Percentiles rank a stretch among this genome's conserved stretches.
Evolutionary conservation across 75 land plant genomes (phyloP).

Genomic region (Ceratopteris richardii): DNA sequence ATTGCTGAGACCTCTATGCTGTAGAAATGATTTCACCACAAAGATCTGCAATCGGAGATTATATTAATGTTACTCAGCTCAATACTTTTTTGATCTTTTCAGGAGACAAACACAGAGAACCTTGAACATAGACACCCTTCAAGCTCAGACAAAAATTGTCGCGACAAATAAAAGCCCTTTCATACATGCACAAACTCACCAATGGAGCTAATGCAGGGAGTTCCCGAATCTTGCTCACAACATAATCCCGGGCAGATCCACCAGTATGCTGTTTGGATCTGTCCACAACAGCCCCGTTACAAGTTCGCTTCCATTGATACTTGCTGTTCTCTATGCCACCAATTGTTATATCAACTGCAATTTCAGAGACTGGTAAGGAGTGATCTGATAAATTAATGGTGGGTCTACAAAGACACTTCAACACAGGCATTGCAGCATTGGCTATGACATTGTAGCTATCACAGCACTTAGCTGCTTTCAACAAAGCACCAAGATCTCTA

Average conservation of each 20-base stretch:
- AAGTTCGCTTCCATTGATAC: neutral
- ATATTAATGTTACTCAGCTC: too few relatives aligned
- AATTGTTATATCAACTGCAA: constrained; percentile 35
- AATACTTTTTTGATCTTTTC: too few relatives aligned
- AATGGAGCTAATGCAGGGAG: constrained; percentile 41
- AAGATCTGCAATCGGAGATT: constrained; percentile 20
- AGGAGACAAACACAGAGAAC: too few relatives aligned
- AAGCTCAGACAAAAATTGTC: too few relatives aligned
- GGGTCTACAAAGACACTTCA: constrained; percentile 28
- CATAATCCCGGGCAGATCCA: constrained; percentile 35
- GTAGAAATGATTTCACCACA: constrained; percentile 36
- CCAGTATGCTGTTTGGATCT: constrained; percentile 23
- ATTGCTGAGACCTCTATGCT: constrained; percentile 29
- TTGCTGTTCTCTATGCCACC: constrained; percentile 13
- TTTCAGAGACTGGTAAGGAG: constrained; percentile 4
- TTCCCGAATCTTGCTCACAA: constrained; percentile 25
- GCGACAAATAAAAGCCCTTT: neutral
- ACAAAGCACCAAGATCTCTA: constrained; percentile 14
- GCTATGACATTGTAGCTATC: constrained; percentile 21
- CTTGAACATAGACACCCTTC: too few relatives aligned
- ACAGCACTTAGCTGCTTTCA: constrained; percentile 31
- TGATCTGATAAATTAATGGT: too few relatives aligned
- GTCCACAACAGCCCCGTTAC: neutral
- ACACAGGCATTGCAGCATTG: constrained; percentile 32
- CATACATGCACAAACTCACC: constrained; percentile 12